Percentiles rank a stretch among this genome's conserved stretches.
phyloP scores from a whole-genome alignment of 2,329 filamentous ascomycete genomes.

The Bipolaris cookei region DNA sequence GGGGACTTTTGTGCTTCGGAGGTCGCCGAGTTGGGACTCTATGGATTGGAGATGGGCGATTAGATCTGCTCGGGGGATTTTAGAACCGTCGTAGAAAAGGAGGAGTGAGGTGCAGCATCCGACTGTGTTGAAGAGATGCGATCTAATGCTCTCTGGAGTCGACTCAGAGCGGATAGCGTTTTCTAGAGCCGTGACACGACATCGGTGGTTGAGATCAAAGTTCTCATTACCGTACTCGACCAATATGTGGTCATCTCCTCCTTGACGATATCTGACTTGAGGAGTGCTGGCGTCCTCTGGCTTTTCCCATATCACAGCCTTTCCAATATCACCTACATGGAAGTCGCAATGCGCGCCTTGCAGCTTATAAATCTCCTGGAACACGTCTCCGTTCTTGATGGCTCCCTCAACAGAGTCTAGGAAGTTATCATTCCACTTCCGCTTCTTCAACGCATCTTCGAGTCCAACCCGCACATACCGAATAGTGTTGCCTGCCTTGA shows the following conservation, averaged over 20 bases:
- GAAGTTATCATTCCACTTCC: constrained; percentile 54
- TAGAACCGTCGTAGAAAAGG: constrained; percentile 51
- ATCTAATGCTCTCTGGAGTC: constrained; percentile 47
- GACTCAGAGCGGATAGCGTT: constrained; percentile 54
- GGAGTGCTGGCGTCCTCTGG: constrained; percentile 28
- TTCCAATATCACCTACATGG: constrained; percentile 36
- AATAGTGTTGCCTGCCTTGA: constrained; percentile 64
- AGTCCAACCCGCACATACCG: constrained; percentile 59
- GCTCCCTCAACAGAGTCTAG: constrained; percentile 53
- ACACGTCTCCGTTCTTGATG: constrained; percentile 32
- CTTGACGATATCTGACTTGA: constrained; percentile 38
- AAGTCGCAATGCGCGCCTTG: constrained; percentile 38
- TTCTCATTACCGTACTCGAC: constrained; percentile 64
- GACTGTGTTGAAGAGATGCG: constrained; percentile 58
- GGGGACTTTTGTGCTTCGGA: constrained; percentile 51
- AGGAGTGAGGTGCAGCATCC: constrained; percentile 57
- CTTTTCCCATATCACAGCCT: constrained; percentile 40
- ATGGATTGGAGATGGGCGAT: constrained; percentile 49
- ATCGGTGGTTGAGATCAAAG: constrained; percentile 64
- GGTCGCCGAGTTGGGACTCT: constrained; percentile 53
- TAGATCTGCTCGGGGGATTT: constrained; percentile 46
- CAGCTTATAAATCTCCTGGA: constrained; percentile 32
- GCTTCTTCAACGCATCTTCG: constrained; percentile 57
- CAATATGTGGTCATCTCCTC: constrained; percentile 58
- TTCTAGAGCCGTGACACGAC: constrained; percentile 61